These are phyloP conservation scores for Penicillium expansum DNA, from an alignment of 2,329 filamentous ascomycete genomes.

Conservation along the genomic window DNA sequence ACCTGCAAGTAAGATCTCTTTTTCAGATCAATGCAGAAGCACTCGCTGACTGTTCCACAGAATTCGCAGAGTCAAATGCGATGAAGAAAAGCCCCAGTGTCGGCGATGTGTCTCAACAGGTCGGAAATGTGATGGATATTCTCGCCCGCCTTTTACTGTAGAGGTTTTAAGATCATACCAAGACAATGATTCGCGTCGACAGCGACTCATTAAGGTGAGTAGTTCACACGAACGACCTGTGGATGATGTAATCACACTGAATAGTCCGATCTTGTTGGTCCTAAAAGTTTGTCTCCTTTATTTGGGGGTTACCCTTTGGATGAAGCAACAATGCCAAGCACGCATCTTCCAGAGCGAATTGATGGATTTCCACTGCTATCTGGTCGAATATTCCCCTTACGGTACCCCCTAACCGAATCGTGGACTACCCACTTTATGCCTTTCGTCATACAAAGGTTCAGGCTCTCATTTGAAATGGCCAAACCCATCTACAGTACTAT, in stretches of 20 bases:
- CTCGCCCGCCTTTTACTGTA: background rate
- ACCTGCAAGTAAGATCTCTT: background rate
- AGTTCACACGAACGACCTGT: background rate
- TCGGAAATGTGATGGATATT: background rate
- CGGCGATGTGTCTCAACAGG: background rate
- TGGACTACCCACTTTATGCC: background rate
- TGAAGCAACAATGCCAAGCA: background rate
- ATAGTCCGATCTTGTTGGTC: background rate
- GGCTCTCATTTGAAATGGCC: background rate
- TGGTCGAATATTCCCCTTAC: background rate
- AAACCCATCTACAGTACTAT: background rate
- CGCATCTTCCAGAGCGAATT: background rate
- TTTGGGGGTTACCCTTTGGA: background rate
- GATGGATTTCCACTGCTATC: background rate
- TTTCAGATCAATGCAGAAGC: background rate
- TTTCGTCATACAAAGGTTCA: background rate
- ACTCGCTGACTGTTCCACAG: background rate
- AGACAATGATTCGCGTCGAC: background rate
- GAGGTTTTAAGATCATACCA: background rate
- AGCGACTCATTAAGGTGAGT: background rate
- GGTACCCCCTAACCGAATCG: background rate
- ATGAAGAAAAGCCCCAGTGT: background rate
- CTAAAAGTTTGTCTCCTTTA: background rate
- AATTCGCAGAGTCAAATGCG: background rate
- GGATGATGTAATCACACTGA: background rate